Percentiles rank a stretch among this genome's conserved stretches.
These are phyloP conservation scores for Phlebopus sp. DNA, from an alignment of 1,284 basidiomycete genomes.

Conservation along the genomic window DNA sequence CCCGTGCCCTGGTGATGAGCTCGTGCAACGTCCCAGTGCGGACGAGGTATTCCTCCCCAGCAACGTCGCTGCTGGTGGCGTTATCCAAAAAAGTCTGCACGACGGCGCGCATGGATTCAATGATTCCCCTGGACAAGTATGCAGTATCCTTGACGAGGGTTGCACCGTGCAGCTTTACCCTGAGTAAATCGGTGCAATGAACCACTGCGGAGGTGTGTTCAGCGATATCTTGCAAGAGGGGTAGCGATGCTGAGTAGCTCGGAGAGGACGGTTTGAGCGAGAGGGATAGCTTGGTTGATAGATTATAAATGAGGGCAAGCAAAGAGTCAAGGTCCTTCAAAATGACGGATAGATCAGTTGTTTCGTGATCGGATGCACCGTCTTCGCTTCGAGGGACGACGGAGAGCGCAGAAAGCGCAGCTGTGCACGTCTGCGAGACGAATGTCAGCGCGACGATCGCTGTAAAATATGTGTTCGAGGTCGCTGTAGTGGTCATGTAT, in stretches of 20 bases:
- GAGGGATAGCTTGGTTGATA: constrained; percentile 64
- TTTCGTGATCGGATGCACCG: constrained; percentile 10
- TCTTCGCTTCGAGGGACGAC: constrained; percentile 14
- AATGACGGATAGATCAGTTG: constrained; percentile 39
- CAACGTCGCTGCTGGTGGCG: constrained; percentile 8
- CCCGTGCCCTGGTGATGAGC: constrained; percentile 53
- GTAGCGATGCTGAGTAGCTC: constrained; percentile 50
- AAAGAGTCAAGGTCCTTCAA: constrained; percentile 59
- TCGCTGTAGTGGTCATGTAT: not conserved
- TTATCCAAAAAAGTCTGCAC: constrained; percentile 36
- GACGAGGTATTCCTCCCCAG: constrained; percentile 53
- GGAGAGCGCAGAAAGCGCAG: constrained; percentile 36
- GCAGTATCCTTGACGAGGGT: constrained; percentile 53
- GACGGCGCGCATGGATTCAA: constrained; percentile 45
- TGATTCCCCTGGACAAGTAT: constrained; percentile 42
- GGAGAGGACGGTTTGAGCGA: constrained; percentile 61
- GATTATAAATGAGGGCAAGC: constrained; percentile 57
- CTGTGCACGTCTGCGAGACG: constrained; percentile 43
- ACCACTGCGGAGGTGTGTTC: constrained; percentile 53
- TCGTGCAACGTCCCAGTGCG: constrained; percentile 65
- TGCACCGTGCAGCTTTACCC: constrained; percentile 44
- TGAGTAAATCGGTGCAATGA: constrained; percentile 56
- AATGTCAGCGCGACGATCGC: constrained; percentile 34
- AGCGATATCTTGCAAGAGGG: constrained; percentile 57
- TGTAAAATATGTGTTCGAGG: constrained; percentile 12